phyloP scores from a whole-genome alignment of 2,329 filamentous ascomycete genomes.

The Cercospora sesami region DNA sequence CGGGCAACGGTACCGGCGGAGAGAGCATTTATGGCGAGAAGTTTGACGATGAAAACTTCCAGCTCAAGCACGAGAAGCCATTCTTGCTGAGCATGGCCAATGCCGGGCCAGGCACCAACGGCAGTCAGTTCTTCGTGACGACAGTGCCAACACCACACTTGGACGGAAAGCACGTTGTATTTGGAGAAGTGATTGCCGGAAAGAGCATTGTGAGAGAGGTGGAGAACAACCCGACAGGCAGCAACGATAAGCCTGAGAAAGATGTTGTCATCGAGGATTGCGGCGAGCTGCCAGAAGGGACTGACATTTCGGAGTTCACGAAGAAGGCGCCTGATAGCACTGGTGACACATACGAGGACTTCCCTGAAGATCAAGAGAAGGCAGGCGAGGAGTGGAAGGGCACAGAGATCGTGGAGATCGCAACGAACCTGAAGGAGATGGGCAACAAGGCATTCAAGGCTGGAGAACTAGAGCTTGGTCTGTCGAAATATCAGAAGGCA shows the following conservation, averaged over 20 bases:
- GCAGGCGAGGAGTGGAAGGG: constrained; percentile 62
- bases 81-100: constrained; percentile 98
- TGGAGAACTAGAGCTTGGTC: constrained; percentile 66
- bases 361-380: constrained; percentile 74
- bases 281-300: constrained; percentile 73
- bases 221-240: constrained; percentile 75
- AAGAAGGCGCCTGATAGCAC: constrained; percentile 73
- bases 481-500: constrained; percentile 94
- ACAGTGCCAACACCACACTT: constrained; percentile 93
- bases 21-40: constrained; percentile 98
- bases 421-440: constrained; percentile 80
- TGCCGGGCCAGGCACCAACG: constrained; percentile 90
- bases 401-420: constrained; percentile 72
- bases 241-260: constrained; percentile 72
- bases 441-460: constrained; percentile 91
- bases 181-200: constrained; percentile 88
- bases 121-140: constrained; percentile 97
- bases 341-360: constrained; percentile 93
- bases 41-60: constrained; percentile 96
- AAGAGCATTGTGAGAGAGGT: constrained; percentile 89
- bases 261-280: constrained; percentile 77
- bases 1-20: constrained; percentile 89
- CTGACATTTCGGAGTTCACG: constrained; percentile 65
- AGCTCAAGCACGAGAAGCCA: constrained; percentile 84
- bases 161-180: constrained; percentile 95